Base-by-base conservation (phyloP, 805 yeast species). In the Saccharomycopsis fermentans region DNA sequence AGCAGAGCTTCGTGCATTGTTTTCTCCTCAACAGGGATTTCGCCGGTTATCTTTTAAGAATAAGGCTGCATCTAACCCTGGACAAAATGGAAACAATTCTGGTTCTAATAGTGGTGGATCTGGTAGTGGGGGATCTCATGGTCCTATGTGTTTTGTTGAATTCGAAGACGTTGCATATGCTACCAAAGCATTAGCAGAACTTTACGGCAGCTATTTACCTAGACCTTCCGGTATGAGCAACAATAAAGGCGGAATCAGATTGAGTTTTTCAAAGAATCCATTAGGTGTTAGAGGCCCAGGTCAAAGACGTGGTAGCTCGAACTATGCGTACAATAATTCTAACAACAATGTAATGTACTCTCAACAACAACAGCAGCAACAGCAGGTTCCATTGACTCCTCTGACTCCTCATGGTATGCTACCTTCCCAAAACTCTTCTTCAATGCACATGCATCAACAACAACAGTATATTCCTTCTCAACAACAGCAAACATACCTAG, bases 91-190 rank as follows among this genome's bases (percentile, higher is more conserved):
- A 16, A 75, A 77, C 51, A 43, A 43, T 43, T 9, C 50, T 12
- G 21, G 21, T 4, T 12, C 43, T 37, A 37, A 37, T 37, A 37
- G 11, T 8, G 8, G 43, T 37, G 50, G 50, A 11, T 43, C 50
- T 21, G 68, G 63, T 17, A 53, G 69, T 51, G 55, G 58, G 1
- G 75, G 77, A 50, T 80, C 81, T 64, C 95, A 87, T 73, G 98
- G 99, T 4, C 99, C 99, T 58, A 94, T 94, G 98, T 94, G 99
- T 72, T 94, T 94, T 77, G 99, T 94, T 57, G 99, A 94, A 75
- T 94, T 94, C 74, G 99, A 94, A 66, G 97, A 92, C 70, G 96
- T 94, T 56, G 84, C 87, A 2, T 86, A 82, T 71, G 99, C 99
- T 1, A 90, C 98, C 1, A 79, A 89, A 66, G 97, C 98, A 0